These are phyloP conservation scores for Quercus engelmannii DNA, from an alignment of 306 rosid species.

Conservation along the genomic window DNA sequence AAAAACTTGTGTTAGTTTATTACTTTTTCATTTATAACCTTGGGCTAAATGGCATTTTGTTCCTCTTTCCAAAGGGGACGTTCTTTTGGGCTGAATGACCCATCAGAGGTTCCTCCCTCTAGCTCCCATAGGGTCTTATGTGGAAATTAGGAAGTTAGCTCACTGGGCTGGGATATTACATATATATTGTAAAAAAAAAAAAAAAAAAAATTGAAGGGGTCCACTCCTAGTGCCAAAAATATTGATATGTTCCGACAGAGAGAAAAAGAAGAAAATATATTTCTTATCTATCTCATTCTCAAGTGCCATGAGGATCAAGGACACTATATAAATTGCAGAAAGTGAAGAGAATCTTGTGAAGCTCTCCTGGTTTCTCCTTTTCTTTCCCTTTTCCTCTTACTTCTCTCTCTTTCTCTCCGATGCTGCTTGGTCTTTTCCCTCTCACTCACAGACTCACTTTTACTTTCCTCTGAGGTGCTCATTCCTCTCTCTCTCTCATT, in stretches of 20 bases:
- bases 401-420: slow-evolving; percentile 18
- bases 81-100: too few species aligned
- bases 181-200: background rate
- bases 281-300: slow-evolving; percentile 11
- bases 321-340: slow-evolving; percentile 33
- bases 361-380: slow-evolving; percentile 1
- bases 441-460: slow-evolving; percentile 18
- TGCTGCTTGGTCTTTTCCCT: slow-evolving; percentile 40
- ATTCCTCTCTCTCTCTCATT: background rate
- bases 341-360: slow-evolving; percentile 40
- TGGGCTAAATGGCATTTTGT: too few species aligned
- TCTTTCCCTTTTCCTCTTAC: background rate
- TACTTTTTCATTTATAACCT: too few species aligned
- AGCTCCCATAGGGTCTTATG: too few species aligned
- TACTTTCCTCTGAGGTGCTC: background rate
- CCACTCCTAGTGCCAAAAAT: background rate
- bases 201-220: background rate
- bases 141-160: too few species aligned
- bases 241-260: background rate
- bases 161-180: background rate
- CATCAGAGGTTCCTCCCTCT: too few species aligned
- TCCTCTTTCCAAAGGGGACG: too few species aligned
- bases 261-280: background rate
- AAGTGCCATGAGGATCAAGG: slow-evolving; percentile 24
- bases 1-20: too few species aligned